Conservation (phyloP, 2,329 filamentous ascomycete genomes). For the Monosporascus sp. region DNA sequence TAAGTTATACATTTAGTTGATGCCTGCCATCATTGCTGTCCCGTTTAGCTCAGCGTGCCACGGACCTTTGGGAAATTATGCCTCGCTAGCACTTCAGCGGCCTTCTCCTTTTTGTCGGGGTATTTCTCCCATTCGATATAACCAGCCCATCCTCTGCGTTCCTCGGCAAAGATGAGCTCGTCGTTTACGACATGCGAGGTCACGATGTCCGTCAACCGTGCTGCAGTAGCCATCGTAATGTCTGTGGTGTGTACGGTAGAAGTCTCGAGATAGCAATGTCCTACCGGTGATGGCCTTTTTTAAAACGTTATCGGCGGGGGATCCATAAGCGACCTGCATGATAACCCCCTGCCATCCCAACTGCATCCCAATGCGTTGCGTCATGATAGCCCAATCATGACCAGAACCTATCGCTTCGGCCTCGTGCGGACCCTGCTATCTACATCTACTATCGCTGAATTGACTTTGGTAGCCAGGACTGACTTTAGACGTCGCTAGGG, state of each 20-base stretch:
- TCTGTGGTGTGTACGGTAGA: background rate
- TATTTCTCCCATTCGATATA: slow-evolving; percentile 68
- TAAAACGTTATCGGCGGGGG: background rate
- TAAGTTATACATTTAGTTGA: slow-evolving; percentile 2
- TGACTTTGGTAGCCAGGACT: no score
- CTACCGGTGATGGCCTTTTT: background rate
- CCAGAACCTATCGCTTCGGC: background rate
- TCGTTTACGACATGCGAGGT: background rate
- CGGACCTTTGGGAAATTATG: slow-evolving; percentile 40
- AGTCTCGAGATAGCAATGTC: background rate
- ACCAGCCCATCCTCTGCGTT: slow-evolving; percentile 15
- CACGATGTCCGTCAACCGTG: background rate
- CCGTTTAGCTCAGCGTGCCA: slow-evolving; percentile 7
- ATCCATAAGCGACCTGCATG: background rate
- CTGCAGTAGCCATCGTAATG: background rate
- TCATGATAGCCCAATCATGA: background rate
- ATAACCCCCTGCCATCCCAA: background rate
- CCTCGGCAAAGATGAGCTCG: background rate
- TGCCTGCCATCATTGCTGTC: slow-evolving; percentile 8
- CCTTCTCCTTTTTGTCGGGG: slow-evolving; percentile 59
- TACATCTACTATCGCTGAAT: no score
- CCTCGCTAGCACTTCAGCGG: slow-evolving; percentile 46
- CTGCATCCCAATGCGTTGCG: background rate
- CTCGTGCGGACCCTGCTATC: no score
- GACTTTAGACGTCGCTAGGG: no score